Base-by-base conservation (phyloP, 345 rosid species). In the Eucalyptus sp. region DNA sequence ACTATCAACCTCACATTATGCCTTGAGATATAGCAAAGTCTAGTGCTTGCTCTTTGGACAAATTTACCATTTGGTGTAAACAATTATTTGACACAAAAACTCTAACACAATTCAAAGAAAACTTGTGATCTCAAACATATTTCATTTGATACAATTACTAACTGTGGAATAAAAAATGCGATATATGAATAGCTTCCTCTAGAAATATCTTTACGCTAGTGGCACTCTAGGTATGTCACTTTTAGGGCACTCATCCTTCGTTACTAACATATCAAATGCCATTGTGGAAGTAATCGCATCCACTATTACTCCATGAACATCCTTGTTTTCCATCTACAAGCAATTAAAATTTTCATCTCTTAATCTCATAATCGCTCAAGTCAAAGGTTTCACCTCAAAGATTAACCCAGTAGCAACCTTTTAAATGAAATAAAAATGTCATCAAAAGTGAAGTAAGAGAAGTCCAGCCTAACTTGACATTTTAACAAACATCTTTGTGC, bases 291-390 rank as follows among this genome's bases (percentile, higher is more conserved):
- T n/a, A 64, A 64, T 33, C 15, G 16, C 76, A 64, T 1, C 76
- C 9, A 64, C 33, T 64, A n/a, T n/a, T n/a, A 33, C 37, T 64
- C 76, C 20, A 15, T 14, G 41, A 64, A 14, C 10, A 64, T 64
- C 18, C 4, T 7, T n/a, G 20, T 64, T 64, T 64, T 64, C 33
- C 31, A 64, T 64, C 41, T 64, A 15, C 41, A 64, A n/a, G 17
- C 76, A 64, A 64, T n/a, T 64, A n/a, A n/a, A n/a, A 64, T n/a
- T 64, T 64, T 64, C 37, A n/a, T 64, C 37, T n/a, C 10, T 64
- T 14, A 14, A 64, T 64, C 76, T 29, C 0, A 64, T 0, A 64
- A n/a, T n/a, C 3, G 0, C 76, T 64, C 10, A 15, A 4, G 76
- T n/a, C 76, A 64, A 64, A 64, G 20, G 18, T 64, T 64, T 64